Percentiles rank a stretch among this genome's conserved stretches.
Conservation (phyloP, 2,329 filamentous ascomycete species). For the Microcyclosporella mali region DNA sequence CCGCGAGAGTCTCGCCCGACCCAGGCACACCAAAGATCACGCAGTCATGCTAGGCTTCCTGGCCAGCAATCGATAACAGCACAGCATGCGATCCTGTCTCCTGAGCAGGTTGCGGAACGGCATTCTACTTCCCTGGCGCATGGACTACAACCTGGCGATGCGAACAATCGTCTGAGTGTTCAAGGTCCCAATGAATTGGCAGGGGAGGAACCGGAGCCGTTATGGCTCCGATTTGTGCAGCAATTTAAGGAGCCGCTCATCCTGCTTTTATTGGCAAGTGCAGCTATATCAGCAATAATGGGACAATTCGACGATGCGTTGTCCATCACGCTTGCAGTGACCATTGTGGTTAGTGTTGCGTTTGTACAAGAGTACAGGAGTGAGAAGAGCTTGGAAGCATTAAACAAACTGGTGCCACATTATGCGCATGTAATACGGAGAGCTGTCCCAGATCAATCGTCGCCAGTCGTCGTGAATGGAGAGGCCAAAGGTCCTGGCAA, state of each 20-base stretch:
- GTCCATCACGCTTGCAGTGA: constrained; percentile 92
- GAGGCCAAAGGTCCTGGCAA: constrained; percentile 48
- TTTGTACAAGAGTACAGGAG: constrained; percentile 97
- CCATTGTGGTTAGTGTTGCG: constrained; percentile 91
- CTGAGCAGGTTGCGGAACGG: constrained; percentile 68
- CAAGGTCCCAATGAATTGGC: constrained; percentile 92
- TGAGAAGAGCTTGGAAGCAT: constrained; percentile 91
- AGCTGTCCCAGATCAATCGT: constrained; percentile 9
- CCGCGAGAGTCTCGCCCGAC: constrained; percentile 1
- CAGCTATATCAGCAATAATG: constrained; percentile 79
- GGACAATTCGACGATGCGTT: constrained; percentile 92
- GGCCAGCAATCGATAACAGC: constrained; percentile 42
- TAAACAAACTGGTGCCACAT: constrained; percentile 90
- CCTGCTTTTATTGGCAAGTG: constrained; percentile 81
- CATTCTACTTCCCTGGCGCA: constrained; percentile 76
- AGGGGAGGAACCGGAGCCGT: constrained; percentile 83
- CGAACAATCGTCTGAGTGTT: constrained; percentile 68
- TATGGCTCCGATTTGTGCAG: constrained; percentile 92
- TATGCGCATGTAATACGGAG: constrained; percentile 85
- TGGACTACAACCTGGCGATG: constrained; percentile 76
- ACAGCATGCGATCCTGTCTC: constrained; percentile 60
- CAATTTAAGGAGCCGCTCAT: constrained; percentile 97
- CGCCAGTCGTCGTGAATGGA: constrained; percentile 34
- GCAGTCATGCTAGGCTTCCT: constrained; percentile 25
- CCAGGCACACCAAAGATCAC: constrained; percentile 24